These are phyloP conservation scores for Stipa capillata DNA, from an alignment of 176 grass and related monocot genomes.

Conservation along the genomic window DNA sequence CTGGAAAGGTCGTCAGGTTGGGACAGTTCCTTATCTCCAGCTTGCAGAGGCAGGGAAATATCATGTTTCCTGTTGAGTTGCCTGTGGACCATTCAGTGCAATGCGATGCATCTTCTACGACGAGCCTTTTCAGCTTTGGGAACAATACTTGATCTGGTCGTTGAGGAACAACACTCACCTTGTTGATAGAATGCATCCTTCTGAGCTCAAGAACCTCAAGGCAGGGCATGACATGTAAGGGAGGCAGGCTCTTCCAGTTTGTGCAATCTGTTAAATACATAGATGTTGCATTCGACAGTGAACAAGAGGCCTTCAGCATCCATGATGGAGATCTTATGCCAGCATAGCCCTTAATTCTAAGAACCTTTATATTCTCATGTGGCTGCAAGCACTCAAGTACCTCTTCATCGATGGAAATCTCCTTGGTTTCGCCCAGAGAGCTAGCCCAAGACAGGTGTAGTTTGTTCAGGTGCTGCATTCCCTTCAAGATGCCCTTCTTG, in stretches of 20 bases:
- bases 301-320: conserved; percentile 5
- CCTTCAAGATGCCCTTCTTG: conserved; percentile 21
- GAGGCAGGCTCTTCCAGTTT: conserved; percentile 28
- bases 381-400: conserved; percentile 29
- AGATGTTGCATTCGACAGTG: not conserved
- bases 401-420: conserved; percentile 14
- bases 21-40: conserved; percentile 39
- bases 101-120: not conserved
- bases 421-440: not conserved
- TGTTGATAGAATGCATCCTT: conserved; percentile 15
- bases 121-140: conserved; percentile 29
- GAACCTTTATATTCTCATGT: conserved; percentile 4
- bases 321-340: conserved; percentile 12
- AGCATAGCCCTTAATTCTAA: conserved; percentile 12
- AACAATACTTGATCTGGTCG: conserved; percentile 10
- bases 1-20: conserved; percentile 15
- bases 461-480: conserved; percentile 17
- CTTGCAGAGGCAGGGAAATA: conserved; percentile 28
- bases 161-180: conserved; percentile 7
- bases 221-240: not conserved
- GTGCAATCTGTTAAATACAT: conserved; percentile 15
- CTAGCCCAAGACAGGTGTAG: conserved; percentile 23
- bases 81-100: conserved; percentile 29
- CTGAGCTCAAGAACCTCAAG: conserved; percentile 40
- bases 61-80: not conserved